Base-by-base conservation (phyloP, 352 stramenopile genomes). In the Pythium sp. region DNA sequence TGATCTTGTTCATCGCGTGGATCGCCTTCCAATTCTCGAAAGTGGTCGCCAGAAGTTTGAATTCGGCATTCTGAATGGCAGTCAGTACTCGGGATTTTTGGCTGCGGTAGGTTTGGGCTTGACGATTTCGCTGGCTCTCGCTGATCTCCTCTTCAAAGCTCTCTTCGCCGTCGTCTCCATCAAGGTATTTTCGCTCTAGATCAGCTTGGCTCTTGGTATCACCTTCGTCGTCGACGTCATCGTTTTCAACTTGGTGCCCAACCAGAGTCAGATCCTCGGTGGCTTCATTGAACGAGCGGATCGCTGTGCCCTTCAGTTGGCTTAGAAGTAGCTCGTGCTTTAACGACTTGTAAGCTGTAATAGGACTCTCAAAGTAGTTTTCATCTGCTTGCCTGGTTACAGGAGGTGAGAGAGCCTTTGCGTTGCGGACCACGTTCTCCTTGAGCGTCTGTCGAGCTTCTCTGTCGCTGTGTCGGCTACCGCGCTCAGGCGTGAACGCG, bases 21-120 rank as follows among this genome's bases (percentile, higher is more conserved):
- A 76, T 65, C 9, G 76, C 77, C 47, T 69, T 78, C 81, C 78
- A 90, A 56, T 79, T 71, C 60, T 88, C 75, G 20, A 87, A 82
- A 7, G 59, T 68, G 4, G 64, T 78, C 22, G 72, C 74, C 3
- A 91, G 58, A n/a, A 78, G 47, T 43, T 78, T 67, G 0, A 76
- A 71, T 7, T 71, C 22, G 7, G 59, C 59, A n/a, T 43, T 15
- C 15, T 32, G 38, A 8, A 32, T 60, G 55, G 55, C 1, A 18
- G 15, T 43, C 15, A 24, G 51, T 15, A 51, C 36, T 55, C 12
- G 30, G 7, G 28, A 20, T 26, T 24, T 38, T 20, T 15, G 14
- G 3, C 8, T 3, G 5, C 5, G 14, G 15, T 26, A n/a, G 7
- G 38, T 3, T 7, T 9, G n/a, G 58, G 32, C 6, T 24, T 24